phyloP scores from a whole-genome alignment of 116 monocot genomes.

The Cymodocea nodosa region DNA sequence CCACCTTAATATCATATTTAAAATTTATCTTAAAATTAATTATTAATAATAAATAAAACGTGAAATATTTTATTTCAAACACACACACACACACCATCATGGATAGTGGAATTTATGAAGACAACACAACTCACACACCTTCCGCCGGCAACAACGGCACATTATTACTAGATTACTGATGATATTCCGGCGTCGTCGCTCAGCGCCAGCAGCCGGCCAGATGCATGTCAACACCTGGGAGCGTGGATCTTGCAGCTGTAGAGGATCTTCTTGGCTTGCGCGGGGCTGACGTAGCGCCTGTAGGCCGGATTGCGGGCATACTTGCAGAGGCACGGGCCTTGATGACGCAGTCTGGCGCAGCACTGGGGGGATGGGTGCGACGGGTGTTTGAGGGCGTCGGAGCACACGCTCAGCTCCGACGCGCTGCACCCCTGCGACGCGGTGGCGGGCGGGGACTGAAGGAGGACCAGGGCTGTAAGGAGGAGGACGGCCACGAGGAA shows the following conservation, averaged over 20 bases:
- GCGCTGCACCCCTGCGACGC: neutral
- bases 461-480: neutral
- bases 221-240: neutral
- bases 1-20: too few relatives aligned
- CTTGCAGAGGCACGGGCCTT: slow-evolving; percentile 29
- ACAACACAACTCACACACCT: too few relatives aligned
- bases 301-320: neutral
- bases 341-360: slow-evolving; percentile 19
- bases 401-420: neutral
- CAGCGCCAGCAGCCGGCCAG: too few relatives aligned
- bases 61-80: too few relatives aligned
- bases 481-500: too few relatives aligned
- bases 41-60: too few relatives aligned
- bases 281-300: neutral
- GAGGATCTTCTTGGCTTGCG: slow-evolving; percentile 1
- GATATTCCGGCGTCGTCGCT: too few relatives aligned
- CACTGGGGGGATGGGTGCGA: slow-evolving; percentile 11
- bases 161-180: too few relatives aligned
- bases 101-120: too few relatives aligned
- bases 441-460: neutral
- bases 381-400: neutral
- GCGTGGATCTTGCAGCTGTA: neutral
- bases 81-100: too few relatives aligned
- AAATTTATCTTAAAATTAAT: too few relatives aligned
- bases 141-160: too few relatives aligned